Conservation (phyloP, 164 flowering plant species). For the Cinnamomum chago region DNA sequence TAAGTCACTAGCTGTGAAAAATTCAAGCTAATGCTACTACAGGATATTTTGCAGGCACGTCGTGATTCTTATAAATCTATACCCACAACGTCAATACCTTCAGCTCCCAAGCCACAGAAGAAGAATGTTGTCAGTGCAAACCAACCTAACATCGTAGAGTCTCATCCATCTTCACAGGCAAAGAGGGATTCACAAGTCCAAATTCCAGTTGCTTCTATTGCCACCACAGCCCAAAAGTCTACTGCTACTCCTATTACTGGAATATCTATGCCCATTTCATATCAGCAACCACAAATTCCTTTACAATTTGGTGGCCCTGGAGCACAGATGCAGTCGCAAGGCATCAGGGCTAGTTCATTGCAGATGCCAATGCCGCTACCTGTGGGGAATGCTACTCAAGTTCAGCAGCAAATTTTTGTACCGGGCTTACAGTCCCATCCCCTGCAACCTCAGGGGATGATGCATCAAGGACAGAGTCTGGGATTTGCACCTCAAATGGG, state of each 20-base stretch:
- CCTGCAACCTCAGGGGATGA: conserved; percentile 18
- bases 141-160: conserved; percentile 37
- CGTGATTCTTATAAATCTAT: conserved; percentile 43
- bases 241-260: conserved; percentile 45
- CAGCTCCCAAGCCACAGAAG: conserved; percentile 55
- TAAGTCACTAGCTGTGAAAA: not conserved
- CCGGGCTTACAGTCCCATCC: conserved; percentile 60
- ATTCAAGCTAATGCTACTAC: not conserved
- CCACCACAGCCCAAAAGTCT: conserved; percentile 46
- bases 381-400: conserved; percentile 55
- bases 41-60: conserved; percentile 47
- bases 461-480: conserved; percentile 72
- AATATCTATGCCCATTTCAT: conserved; percentile 50
- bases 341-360: conserved; percentile 39
- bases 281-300: conserved; percentile 54
- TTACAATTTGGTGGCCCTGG: conserved; percentile 66
- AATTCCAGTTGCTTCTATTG: conserved; percentile 27
- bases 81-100: conserved; percentile 46
- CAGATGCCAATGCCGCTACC: conserved; percentile 47
- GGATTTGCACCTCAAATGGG: conserved; percentile 54
- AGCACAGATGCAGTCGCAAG: conserved; percentile 59
- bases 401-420: conserved; percentile 65
- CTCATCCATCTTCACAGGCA: conserved; percentile 31
- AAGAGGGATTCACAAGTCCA: conserved; percentile 48
- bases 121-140: conserved; percentile 35